phyloP scores from a whole-genome alignment of 2,329 filamentous ascomycete genomes.

The Aspergillus sp. region DNA sequence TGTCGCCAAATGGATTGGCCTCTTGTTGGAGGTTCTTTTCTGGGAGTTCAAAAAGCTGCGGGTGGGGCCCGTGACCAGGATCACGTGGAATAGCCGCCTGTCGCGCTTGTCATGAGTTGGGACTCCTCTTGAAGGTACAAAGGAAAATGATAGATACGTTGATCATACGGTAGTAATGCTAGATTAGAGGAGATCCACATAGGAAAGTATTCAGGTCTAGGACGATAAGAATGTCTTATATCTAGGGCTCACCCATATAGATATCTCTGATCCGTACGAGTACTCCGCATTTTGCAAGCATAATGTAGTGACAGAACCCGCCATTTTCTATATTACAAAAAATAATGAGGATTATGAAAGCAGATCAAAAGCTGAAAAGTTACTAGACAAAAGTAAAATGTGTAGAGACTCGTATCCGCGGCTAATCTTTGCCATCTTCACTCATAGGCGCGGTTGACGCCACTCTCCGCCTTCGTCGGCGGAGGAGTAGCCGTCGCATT shows the following conservation, averaged over 20 bases:
- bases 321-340: no score
- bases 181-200: no score
- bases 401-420: background rate
- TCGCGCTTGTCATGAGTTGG: background rate
- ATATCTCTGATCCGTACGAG: no score
- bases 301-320: no score
- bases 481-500: conserved; percentile 11
- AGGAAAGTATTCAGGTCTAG: no score
- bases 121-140: no score
- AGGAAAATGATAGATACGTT: background rate
- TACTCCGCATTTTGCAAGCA: no score
- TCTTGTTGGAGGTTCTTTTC: background rate
- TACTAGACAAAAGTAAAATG: background rate
- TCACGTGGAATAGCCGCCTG: background rate
- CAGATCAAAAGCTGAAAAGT: background rate
- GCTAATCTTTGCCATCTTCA: background rate
- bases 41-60: background rate
- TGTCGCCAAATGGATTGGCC: background rate
- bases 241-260: no score
- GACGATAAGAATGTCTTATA: no score
- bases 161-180: no score
- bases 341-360: no score
- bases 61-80: background rate
- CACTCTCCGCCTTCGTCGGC: conserved; percentile 24
- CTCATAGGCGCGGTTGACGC: conserved; percentile 16